phyloP scores from a whole-genome alignment of 176 grass and related monocot genomes.

The Areca catechu region DNA sequence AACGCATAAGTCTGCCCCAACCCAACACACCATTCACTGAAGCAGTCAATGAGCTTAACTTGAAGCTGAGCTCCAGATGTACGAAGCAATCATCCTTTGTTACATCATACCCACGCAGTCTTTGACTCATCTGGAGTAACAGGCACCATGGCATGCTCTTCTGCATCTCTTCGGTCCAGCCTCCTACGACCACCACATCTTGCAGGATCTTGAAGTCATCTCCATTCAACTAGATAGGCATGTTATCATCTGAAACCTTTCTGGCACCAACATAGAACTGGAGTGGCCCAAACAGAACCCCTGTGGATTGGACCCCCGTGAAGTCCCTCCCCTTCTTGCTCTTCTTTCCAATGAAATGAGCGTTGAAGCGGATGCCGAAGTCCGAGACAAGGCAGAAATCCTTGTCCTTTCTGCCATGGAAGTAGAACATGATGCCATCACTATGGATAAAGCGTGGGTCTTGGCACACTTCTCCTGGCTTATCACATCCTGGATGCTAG shows the following conservation, averaged over 20 bases:
- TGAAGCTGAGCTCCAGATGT: conserved; percentile 25
- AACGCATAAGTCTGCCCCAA: conserved; percentile 31
- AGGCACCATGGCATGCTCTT: conserved; percentile 2
- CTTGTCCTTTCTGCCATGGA: conserved; percentile 11
- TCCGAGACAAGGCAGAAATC: conserved; percentile 10
- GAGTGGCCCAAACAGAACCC: no score
- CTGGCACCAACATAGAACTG: no score
- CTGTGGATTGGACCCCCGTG: conserved; percentile 11
- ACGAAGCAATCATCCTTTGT: conserved; percentile 21
- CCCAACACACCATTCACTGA: conserved; percentile 26
- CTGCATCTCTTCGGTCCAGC: background rate
- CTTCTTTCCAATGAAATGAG: conserved; percentile 11
- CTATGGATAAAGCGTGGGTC: conserved; percentile 8
- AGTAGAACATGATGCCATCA: conserved; percentile 16
- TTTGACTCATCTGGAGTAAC: conserved; percentile 11
- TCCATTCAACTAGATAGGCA: no score
- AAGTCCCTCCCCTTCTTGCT: conserved; percentile 12
- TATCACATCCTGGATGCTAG: background rate
- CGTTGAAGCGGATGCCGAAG: background rate
- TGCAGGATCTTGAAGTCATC: conserved; percentile 1
- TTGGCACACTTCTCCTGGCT: conserved; percentile 9
- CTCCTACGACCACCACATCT: background rate
- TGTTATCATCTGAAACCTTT: no score
- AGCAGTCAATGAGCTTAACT: conserved; percentile 18
- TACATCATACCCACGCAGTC: conserved; percentile 25